Conservation (phyloP, 306 rosid genomes). For the Erythrophleum fordii region DNA sequence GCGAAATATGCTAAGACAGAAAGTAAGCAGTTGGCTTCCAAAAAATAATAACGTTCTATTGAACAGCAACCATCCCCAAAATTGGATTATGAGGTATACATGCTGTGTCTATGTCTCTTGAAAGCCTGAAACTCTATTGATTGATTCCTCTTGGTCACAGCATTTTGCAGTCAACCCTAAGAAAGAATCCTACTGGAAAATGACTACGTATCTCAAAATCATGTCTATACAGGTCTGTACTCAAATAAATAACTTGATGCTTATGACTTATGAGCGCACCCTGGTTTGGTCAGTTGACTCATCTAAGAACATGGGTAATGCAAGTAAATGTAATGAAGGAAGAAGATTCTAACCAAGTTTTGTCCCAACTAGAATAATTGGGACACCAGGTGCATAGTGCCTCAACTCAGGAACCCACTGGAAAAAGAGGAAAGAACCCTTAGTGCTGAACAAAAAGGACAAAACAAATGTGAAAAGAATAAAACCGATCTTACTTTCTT, state of each 20-base stretch:
- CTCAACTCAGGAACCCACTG: constrained; percentile 98
- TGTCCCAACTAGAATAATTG: constrained; percentile 94
- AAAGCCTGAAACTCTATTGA: neutral
- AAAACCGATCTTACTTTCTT: constrained; percentile 69
- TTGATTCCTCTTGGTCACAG: neutral
- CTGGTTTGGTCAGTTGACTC: constrained; percentile 44
- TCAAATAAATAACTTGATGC: constrained; percentile 47
- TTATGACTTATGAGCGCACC: constrained; percentile 41
- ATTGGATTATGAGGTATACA: too few relatives aligned
- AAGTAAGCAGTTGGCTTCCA: neutral
- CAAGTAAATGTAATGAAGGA: constrained; percentile 27
- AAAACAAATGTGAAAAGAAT: constrained; percentile 23
- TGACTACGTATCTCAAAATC: constrained; percentile 39
- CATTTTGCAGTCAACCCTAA: neutral
- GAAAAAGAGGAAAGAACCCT: constrained; percentile 14
- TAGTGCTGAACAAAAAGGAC: constrained; percentile 28
- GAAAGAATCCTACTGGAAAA: neutral
- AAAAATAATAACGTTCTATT: neutral
- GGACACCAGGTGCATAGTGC: constrained; percentile 99
- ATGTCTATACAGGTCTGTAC: constrained; percentile 55
- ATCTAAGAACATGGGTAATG: neutral
- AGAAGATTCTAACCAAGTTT: constrained; percentile 86
- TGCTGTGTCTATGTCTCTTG: neutral
- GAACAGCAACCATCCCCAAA: neutral
- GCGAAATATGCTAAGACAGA: neutral